A percentile compares a stretch with the other conserved stretches of the same genome.
phyloP scores from a whole-genome alignment of 768 basidiomycete genomes.

The Leucocoprinus birnbaumii region DNA sequence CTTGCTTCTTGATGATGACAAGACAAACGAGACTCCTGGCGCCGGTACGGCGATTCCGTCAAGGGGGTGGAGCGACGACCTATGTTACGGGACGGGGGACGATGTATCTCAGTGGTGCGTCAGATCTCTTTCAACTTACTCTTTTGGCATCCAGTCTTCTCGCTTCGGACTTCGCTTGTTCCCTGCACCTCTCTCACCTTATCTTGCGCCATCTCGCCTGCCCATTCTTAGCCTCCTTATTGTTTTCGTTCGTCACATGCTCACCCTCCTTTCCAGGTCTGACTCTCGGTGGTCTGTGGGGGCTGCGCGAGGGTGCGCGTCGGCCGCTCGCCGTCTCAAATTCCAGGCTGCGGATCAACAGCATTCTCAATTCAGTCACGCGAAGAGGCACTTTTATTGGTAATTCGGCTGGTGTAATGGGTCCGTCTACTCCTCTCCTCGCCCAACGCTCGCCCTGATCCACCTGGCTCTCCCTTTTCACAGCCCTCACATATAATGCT shows the following conservation, averaged over 20 bases:
- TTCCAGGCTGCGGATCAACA: slow-evolving; percentile 90
- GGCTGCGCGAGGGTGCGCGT: slow-evolving; percentile 89
- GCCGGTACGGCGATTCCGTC: slow-evolving; percentile 88
- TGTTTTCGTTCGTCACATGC: slow-evolving; percentile 82
- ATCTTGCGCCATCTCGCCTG: slow-evolving; percentile 52
- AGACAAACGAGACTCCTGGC: slow-evolving; percentile 87
- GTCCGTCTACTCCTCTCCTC: slow-evolving; percentile 52
- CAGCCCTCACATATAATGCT: slow-evolving; percentile 94
- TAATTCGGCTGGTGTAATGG: slow-evolving; percentile 96
- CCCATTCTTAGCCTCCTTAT: slow-evolving; percentile 70
- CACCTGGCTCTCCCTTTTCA: slow-evolving; percentile 25
- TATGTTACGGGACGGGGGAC: slow-evolving; percentile 99
- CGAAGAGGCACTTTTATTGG: slow-evolving; percentile 96
- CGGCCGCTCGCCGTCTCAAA: slow-evolving; percentile 86
- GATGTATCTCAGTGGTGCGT: slow-evolving; percentile 95
- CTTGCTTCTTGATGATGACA: slow-evolving; percentile 93
- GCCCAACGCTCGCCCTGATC: slow-evolving; percentile 24
- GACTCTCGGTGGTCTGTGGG: slow-evolving; percentile 93
- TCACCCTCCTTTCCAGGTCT: slow-evolving; percentile 77
- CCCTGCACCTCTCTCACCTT: slow-evolving; percentile 61
- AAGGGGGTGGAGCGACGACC: slow-evolving; percentile 98
- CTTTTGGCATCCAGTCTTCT: slow-evolving; percentile 42
- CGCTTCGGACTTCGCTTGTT: slow-evolving; percentile 49
- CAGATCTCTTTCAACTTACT: slow-evolving; percentile 62
- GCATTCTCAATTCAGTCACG: slow-evolving; percentile 94